A percentile compares a stretch with the other conserved stretches of the same genome.
Conservation (phyloP, 768 basidiomycete genomes). For the Mycena alexandri region DNA sequence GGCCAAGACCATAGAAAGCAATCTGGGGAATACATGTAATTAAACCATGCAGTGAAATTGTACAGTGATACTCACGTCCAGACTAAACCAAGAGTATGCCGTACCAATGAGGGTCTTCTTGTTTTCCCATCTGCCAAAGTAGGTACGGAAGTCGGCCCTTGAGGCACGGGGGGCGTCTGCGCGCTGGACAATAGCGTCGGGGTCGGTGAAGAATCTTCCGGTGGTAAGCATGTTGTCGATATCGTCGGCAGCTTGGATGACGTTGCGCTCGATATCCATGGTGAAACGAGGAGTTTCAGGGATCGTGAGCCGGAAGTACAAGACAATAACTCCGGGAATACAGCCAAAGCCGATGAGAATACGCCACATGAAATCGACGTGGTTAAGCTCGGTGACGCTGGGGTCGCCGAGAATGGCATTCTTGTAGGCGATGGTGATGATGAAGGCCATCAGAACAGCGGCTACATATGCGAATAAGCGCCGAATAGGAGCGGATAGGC, state of each 20-base stretch:
- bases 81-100: slow-evolving; percentile 90
- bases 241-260: slow-evolving; percentile 80
- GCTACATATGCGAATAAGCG: slow-evolving; percentile 48
- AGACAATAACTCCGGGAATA: slow-evolving; percentile 82
- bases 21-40: slow-evolving; percentile 56
- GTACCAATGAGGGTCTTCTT: slow-evolving; percentile 83
- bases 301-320: slow-evolving; percentile 94
- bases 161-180: slow-evolving; percentile 78
- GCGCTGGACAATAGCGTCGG: slow-evolving; percentile 70
- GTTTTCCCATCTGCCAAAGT: slow-evolving; percentile 85
- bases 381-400: slow-evolving; percentile 51
- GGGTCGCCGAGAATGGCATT: slow-evolving; percentile 57
- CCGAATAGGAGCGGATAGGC: neutral
- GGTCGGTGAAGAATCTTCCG: slow-evolving; percentile 61
- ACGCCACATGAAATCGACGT: slow-evolving; percentile 87
- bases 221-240: slow-evolving; percentile 75
- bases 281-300: slow-evolving; percentile 93
- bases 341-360: slow-evolving; percentile 90
- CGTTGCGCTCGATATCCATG: slow-evolving; percentile 92
- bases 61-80: slow-evolving; percentile 66
- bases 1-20: slow-evolving; percentile 90
- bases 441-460: slow-evolving; percentile 74
- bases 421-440: slow-evolving; percentile 80
- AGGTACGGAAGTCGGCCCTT: slow-evolving; percentile 71
- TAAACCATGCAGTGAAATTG: neutral